Conservation (phyloP, 75 land plant species). For the Cunninghamia lanceolata region DNA sequence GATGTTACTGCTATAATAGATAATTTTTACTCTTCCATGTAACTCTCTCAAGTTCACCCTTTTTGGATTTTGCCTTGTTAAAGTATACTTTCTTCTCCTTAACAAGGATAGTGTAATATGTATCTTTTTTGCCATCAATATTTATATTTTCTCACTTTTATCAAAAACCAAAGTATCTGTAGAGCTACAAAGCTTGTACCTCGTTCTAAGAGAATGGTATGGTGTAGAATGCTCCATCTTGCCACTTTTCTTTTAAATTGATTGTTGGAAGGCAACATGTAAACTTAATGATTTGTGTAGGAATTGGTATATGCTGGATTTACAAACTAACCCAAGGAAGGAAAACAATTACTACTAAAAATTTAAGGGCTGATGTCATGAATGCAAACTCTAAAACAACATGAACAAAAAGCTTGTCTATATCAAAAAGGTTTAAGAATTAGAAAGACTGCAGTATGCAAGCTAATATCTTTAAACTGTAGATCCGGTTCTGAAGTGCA, state of each 20-base stretch:
- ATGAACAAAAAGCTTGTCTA: not conserved
- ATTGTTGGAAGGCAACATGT: not conserved
- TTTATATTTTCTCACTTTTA: too few species aligned
- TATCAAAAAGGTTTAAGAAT: not conserved
- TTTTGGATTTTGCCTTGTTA: too few species aligned
- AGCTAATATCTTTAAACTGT: not conserved
- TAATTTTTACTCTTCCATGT: too few species aligned
- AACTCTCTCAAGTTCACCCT: too few species aligned
- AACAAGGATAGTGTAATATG: too few species aligned
- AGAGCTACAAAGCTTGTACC: too few species aligned
- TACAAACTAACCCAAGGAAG: not conserved
- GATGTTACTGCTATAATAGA: too few species aligned
- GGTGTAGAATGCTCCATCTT: not conserved
- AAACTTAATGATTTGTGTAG: not conserved
- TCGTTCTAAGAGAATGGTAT: not conserved
- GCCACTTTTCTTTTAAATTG: not conserved
- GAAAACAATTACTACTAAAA: not conserved
- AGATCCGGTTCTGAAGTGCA: not conserved
- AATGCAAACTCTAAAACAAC: not conserved
- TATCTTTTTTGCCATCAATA: too few species aligned
- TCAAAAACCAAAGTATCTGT: too few species aligned
- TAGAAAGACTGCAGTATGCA: not conserved
- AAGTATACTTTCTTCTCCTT: too few species aligned
- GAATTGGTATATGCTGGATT: not conserved
- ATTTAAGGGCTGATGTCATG: not conserved